phyloP scores from a whole-genome alignment of 1,139 yeast genomes.

The Taphrina sp. region DNA sequence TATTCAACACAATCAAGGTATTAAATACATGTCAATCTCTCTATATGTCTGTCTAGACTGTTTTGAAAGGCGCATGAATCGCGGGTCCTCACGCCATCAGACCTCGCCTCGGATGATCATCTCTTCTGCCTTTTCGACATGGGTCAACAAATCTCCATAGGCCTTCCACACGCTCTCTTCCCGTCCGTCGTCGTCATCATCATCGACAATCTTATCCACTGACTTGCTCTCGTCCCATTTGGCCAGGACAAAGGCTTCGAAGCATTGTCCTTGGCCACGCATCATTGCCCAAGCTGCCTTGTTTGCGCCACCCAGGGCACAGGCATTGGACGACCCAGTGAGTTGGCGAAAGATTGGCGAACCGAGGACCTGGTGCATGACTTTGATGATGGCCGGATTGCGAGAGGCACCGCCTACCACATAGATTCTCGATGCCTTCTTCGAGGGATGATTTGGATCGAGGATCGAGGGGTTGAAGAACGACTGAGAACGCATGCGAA shows the following conservation, averaged over 20 bases:
- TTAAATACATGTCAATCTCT: no score
- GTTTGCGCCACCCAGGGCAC: conserved; percentile 93
- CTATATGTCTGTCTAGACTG: no score
- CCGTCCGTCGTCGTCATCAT: conserved; percentile 34
- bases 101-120: conserved; percentile 17
- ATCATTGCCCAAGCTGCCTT: conserved; percentile 69
- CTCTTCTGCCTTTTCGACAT: conserved; percentile 29
- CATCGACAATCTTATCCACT: conserved; percentile 37
- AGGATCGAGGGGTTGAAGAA: conserved; percentile 49
- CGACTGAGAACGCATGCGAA: conserved; percentile 76
- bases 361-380: conserved; percentile 70
- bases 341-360: conserved; percentile 57
- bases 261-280: conserved; percentile 42
- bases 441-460: not conserved
- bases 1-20: no score
- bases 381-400: conserved; percentile 63
- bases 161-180: conserved; percentile 37
- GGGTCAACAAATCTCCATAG: conserved; percentile 35
- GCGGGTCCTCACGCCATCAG: no score
- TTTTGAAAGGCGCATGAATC: no score
- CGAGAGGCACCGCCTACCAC: conserved; percentile 88
- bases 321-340: conserved; percentile 74
- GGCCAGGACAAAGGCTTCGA: conserved; percentile 49
- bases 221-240: conserved; percentile 52
- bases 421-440: conserved; percentile 51